phyloP scores from a whole-genome alignment of 116 monocot species.

The Phalaenopsis hybrid region DNA sequence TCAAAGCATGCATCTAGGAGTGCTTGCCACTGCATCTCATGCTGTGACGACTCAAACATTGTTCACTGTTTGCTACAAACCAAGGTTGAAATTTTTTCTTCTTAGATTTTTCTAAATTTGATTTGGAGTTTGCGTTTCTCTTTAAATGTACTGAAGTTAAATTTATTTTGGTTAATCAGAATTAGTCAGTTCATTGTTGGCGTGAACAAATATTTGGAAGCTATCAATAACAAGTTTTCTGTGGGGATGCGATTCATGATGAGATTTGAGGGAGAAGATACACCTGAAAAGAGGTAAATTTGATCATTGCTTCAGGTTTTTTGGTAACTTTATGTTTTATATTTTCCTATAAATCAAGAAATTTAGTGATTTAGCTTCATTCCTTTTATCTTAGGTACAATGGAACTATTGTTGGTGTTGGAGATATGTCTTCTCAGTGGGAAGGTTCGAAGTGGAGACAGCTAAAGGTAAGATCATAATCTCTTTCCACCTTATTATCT shows the following conservation, averaged over 20 bases:
- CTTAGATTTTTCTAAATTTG: background rate
- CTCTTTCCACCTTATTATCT: background rate
- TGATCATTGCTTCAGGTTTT: background rate
- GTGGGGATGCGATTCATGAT: conserved; percentile 58
- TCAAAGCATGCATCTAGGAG: conserved; percentile 76
- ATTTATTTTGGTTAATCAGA: conserved; percentile 14
- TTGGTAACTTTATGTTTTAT: background rate
- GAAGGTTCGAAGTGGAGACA: conserved; percentile 57
- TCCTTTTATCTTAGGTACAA: conserved; percentile 23
- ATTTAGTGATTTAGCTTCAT: background rate
- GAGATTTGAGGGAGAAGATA: conserved; percentile 76
- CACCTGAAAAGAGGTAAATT: conserved; percentile 49
- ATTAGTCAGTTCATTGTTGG: conserved; percentile 49
- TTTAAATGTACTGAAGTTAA: background rate
- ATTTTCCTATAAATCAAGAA: background rate
- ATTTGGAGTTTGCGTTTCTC: background rate
- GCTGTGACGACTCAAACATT: conserved; percentile 25
- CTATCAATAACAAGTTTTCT: conserved; percentile 28
- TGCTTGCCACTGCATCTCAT: conserved; percentile 72
- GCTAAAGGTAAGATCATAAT: conserved; percentile 31
- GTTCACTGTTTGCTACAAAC: conserved; percentile 33
- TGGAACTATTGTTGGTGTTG: conserved; percentile 52
- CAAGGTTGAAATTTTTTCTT: conserved; percentile 12
- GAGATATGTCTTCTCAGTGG: conserved; percentile 56
- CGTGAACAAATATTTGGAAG: conserved; percentile 53